Conservation (phyloP, 257 asterid species). For the Cordia subcordata region DNA sequence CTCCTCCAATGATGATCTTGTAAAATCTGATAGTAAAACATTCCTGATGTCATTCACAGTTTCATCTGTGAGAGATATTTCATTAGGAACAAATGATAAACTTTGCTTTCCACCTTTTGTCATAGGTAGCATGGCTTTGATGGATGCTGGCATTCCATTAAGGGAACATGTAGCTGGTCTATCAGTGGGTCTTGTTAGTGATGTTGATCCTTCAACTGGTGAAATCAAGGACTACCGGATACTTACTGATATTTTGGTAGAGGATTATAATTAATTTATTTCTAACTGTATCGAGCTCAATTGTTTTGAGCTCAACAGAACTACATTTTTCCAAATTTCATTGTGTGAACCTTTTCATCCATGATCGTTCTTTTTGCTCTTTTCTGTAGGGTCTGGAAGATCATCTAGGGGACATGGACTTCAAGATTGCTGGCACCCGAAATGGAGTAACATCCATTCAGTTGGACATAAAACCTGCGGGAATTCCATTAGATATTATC, state of each 20-base stretch:
- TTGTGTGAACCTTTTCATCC: no score
- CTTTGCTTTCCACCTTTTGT: slow-evolving; percentile 2
- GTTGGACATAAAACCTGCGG: slow-evolving; percentile 97
- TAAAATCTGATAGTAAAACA: no score
- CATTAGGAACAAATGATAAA: background rate
- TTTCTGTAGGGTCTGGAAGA: slow-evolving; percentile 86
- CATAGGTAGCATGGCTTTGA: slow-evolving; percentile 97
- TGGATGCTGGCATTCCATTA: slow-evolving; percentile 96
- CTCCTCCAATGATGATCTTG: no score
- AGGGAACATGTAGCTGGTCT: slow-evolving; percentile 88
- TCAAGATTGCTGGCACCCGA: slow-evolving; percentile 94
- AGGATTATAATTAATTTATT: slow-evolving; percentile 11
- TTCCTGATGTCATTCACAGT: no score
- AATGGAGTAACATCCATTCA: slow-evolving; percentile 91
- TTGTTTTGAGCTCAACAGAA: no score
- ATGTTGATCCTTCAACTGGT: slow-evolving; percentile 71
- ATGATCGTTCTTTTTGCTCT: slow-evolving; percentile 3
- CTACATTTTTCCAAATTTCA: no score
- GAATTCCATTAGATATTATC: slow-evolving; percentile 84
- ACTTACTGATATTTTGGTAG: slow-evolving; percentile 88
- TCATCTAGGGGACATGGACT: slow-evolving; percentile 98
- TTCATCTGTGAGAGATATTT: background rate
- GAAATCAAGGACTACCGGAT: slow-evolving; percentile 80
- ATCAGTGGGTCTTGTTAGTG: slow-evolving; percentile 89
- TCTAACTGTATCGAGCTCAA: no score